phyloP scores from a whole-genome alignment of 768 basidiomycete genomes.

The Thelephora aurantiotincta region DNA sequence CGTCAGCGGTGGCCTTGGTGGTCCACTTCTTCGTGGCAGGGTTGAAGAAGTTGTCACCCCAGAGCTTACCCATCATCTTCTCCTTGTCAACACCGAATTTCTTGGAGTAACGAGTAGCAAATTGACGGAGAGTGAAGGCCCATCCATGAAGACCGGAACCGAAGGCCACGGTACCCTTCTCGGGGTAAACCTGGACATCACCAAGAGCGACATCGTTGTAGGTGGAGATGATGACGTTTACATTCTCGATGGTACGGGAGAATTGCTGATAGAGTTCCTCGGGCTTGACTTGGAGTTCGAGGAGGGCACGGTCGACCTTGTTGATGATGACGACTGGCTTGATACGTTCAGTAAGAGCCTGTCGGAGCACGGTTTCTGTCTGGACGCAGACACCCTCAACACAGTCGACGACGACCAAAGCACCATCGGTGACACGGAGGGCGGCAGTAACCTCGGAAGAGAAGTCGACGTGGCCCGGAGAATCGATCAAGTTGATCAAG shows the following conservation, averaged over 20 bases:
- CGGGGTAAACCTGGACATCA: constrained; percentile 98
- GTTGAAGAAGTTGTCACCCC: constrained; percentile 99
- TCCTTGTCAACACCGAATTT: constrained; percentile 98
- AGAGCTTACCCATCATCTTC: constrained; percentile 95
- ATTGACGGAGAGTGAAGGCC: constrained; percentile 98
- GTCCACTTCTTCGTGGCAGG: constrained; percentile 94
- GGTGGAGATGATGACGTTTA: constrained; percentile 97
- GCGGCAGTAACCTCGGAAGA: constrained; percentile 99
- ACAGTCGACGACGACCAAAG: constrained; percentile 98
- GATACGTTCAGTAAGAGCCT: constrained; percentile 95
- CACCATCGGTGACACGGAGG: constrained; percentile 98
- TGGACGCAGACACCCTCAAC: constrained; percentile 99
- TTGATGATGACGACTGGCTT: constrained; percentile 99
- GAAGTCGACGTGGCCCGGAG: constrained; percentile 99
- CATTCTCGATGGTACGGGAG: constrained; percentile 91
- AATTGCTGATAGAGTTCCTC: constrained; percentile 97
- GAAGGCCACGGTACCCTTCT: constrained; percentile 96
- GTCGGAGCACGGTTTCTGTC: constrained; percentile 97
- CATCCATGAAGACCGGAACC: constrained; percentile 99
- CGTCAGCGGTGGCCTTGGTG: constrained; percentile 54
- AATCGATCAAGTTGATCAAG: constrained; percentile 99
- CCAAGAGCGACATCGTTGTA: constrained; percentile 91
- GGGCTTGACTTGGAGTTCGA: constrained; percentile 95
- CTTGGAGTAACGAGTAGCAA: constrained; percentile 88
- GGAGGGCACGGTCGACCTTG: constrained; percentile 98